Evolutionary conservation across 257 asterid species (phyloP), one percentile per base, ranked within the genome.

Genomic region (Rubia yunnanensis): DNA sequence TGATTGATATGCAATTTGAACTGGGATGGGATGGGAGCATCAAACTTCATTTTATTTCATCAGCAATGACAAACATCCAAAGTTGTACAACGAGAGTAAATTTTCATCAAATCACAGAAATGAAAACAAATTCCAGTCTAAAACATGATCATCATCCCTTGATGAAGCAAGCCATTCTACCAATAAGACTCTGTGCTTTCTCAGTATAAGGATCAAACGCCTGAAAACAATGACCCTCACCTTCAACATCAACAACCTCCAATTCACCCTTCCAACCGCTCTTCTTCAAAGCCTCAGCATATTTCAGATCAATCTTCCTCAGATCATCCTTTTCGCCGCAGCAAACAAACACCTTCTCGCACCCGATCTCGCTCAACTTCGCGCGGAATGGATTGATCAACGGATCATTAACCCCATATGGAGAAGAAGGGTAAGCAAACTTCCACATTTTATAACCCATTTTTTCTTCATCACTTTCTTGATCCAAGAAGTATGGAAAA

Each of bases 301-400:
- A 74, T 5, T 13, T 39, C 10, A 72, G 58, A 27, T 52, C 66
- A 24, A 22, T 31, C 11, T 55, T 69, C 39, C 31, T 66, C 41
- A 68, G 26, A 6, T 10, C 26, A 68, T 72, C 77, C 27, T 68
- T 72, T 71, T 63, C 72, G 0, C 59, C 63, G 24, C 61, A 50
- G 63, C 65, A 68, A 23, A 76, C 63, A 60, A 76, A 30, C 66
- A 72, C 15, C 63, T 49, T 73, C 2, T 71, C 66, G 28, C 72
- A 60, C 17, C 56, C 70, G 4, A 72, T 35, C 11, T 60, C 65
- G 0, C 67, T 30, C 10, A 76, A 48, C 11, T 64, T 52, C 0
- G 74, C 74, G 0, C 62, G 52, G 10, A 76, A 55, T 1, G 75
- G 81, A 70, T 76, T 76, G 24, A 72, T 50, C 72, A 72, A 30